Evolutionary conservation across 345 rosid species (phyloP), one percentile per base, ranked within the genome.

Genomic region (Ceriops zippeliana): DNA sequence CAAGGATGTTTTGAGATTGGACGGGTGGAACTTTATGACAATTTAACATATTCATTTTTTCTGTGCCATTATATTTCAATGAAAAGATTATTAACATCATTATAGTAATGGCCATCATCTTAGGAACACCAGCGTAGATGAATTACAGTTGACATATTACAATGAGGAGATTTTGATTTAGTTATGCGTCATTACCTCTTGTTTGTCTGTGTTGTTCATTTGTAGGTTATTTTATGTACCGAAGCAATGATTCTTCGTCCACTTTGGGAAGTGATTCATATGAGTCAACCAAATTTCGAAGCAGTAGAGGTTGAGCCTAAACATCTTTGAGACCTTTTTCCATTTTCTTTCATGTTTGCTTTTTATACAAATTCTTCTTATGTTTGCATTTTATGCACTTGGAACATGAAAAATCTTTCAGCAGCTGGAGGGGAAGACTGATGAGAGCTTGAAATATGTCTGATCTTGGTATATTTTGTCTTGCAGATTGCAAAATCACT

Each of bases 231-330:
- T 60, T 82, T 78, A 35, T 89, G 97, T 70, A 90, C 96, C 2
- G 90, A 87, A 63, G 87, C 81, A 65, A 89, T 90, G 97, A 83
- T 93, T 75, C 52, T 68, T 20, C 70, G 77, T 58, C 79, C 97
- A 58, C 86, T 93, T 54, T 87, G 91, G 93, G 84, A 93, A 70
- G 96, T 90, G 62, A 79, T 93, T 62, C 78, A 85, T 79, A 89
- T 85, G 56, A 87, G 65, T 72, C 97, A 93, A 80, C 78, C 89
- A 52, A 82, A 89, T 76, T 62, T 87, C 70, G 82, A 75, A 66
- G 68, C 65, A 53, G 79, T 89, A 76, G 76, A 90, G 88, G 97
- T 90, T 69, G 32, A 51, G 21, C 35, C 65, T 68, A 8, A 26
- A 31, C 71, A 63, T 65, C 22, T 17, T 17, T 19, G 4, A 15